Evolutionary conservation across 2,329 filamentous ascomycete genomes (phyloP).

Genomic region (Sporothrix variecibatus): DNA sequence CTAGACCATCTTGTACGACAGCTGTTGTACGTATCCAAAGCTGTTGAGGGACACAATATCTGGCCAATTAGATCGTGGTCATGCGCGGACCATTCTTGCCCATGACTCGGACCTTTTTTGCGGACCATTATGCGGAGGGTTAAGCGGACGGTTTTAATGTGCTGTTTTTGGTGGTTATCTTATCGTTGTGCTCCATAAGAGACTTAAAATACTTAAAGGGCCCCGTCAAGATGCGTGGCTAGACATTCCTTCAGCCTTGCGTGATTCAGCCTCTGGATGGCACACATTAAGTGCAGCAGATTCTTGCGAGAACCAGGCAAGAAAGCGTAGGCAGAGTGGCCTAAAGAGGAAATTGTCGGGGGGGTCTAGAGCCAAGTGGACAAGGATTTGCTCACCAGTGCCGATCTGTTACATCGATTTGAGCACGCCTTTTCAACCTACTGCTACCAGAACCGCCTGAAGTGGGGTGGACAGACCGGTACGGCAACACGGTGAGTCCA

Average conservation of each 20-base stretch:
- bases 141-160: not conserved
- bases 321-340: not conserved
- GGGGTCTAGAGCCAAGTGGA: not conserved
- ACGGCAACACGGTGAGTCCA: not conserved
- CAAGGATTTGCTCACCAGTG: not conserved
- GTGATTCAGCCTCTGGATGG: slow-evolving; percentile 18
- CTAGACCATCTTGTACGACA: not conserved
- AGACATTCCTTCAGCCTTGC: not conserved
- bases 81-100: not conserved
- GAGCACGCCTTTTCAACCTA: not conserved
- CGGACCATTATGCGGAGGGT: slow-evolving; percentile 7
- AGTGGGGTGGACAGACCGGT: not conserved
- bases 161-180: not conserved
- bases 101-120: slow-evolving; percentile 8
- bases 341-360: not conserved
- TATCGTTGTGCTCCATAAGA: not conserved
- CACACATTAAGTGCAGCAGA: not conserved
- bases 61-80: not conserved
- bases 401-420: not conserved
- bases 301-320: not conserved
- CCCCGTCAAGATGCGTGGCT: not conserved
- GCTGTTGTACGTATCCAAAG: not conserved
- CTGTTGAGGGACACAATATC: not conserved
- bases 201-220: no score
- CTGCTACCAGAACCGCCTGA: not conserved